Evolutionary conservation across 192 early-diverging fungal species (phyloP).

Genomic region (Backusella circina): DNA sequence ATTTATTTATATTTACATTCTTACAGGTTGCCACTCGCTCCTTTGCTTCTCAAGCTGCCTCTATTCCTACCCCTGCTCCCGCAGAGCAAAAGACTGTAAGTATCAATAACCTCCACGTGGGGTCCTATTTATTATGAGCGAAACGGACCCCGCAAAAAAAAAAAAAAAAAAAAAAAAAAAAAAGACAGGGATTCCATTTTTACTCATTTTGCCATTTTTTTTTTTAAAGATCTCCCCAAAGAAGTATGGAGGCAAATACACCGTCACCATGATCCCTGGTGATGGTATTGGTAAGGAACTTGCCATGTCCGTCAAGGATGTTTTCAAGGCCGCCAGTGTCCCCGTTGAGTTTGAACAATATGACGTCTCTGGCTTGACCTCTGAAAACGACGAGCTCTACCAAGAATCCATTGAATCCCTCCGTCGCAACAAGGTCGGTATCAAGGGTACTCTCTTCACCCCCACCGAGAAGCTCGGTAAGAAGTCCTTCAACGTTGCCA

Average conservation of each 20-base stretch:
- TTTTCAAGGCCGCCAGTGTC: conserved; percentile 91
- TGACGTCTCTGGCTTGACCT: conserved; percentile 91
- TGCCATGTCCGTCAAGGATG: conserved; percentile 84
- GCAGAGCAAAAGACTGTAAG: conserved; percentile 35
- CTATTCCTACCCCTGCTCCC: conserved; percentile 33
- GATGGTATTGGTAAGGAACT: conserved; percentile 98
- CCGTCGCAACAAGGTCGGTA: conserved; percentile 92
- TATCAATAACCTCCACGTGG: background rate
- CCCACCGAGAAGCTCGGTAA: conserved; percentile 74
- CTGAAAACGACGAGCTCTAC: conserved; percentile 75
- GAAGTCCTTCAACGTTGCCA: conserved; percentile 92
- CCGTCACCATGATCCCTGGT: conserved; percentile 96
- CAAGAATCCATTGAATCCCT: conserved; percentile 91
- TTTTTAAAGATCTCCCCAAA: conserved; percentile 40
- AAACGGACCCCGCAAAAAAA: background rate
- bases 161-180: background rate
- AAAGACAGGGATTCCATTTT: too few species aligned
- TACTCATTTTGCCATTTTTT: background rate
- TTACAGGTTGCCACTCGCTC: conserved; percentile 12
- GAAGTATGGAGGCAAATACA: conserved; percentile 92
- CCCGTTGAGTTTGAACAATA: conserved; percentile 98
- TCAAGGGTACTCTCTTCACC: conserved; percentile 93
- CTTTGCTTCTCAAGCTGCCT: conserved; percentile 29
- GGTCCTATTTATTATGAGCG: background rate
- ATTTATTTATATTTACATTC: background rate